Base-by-base conservation (phyloP, 2,329 filamentous ascomycete genomes). In the Curvularia sp. region DNA sequence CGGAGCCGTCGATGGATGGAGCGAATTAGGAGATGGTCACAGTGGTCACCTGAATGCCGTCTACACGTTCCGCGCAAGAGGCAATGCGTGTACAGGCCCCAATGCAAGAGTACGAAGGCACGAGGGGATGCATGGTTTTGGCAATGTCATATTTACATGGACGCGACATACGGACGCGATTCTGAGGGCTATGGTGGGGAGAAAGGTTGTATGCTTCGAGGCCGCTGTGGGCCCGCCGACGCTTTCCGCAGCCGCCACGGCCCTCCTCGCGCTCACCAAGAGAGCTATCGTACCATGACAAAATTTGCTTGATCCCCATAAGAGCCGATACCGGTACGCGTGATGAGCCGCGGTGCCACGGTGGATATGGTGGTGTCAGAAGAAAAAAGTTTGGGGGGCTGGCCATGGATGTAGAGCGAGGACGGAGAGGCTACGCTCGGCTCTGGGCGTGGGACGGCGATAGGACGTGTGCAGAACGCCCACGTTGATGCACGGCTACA, bases 371-470 rank as follows among this genome's bases (percentile, higher is more conserved):
- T 53, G 30, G 41, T 52, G 49, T 64, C 52, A 49, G 49, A 52
- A 61, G 46, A 55, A 53, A 47, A 39, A 43, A 52, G 28, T 6
- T 23, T 23, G 53, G 54, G 55, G 13, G 32, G 36, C 55, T 42
- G 60, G 52, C n/a, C 19, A 51, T 49, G 53, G 21, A 43, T 39
- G 48, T 46, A 56, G 53, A 52, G 55, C 45, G 47, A 53, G 49
- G 41, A 52, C 54, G 52, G 52, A 55, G 53, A 64, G 65, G 65
- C 39, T 67, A 66, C 53, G 48, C 55, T 61, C 65, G 65, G 65
- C 63, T 65, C 56, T 59, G 25, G 34, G 54, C 54, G 49, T 57
- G 49, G 42, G 54, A 34, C n/a, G 42, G 30, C 45, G 15, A 51
- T 41, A 15, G 19, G 49, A 47, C 46, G 45, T 54, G 52, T 52